Percentiles rank a stretch among this genome's conserved stretches.
Evolutionary conservation across 2,329 filamentous ascomycete species (phyloP).

Genomic region (Aspergillus texensis): DNA sequence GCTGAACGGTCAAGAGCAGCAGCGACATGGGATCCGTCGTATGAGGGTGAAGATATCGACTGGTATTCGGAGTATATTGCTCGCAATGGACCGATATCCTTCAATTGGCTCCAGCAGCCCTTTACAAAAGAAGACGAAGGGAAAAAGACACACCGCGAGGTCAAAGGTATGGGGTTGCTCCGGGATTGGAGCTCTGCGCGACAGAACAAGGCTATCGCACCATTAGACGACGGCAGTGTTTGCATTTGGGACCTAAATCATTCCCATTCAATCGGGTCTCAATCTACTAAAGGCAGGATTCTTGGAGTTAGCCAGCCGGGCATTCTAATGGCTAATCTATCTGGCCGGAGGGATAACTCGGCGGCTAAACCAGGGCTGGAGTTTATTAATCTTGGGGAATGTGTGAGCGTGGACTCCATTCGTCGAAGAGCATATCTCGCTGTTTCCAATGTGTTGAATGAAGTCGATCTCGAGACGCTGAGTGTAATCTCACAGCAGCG

Average conservation of each 20-base stretch:
- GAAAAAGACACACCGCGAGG: slow-evolving; percentile 57
- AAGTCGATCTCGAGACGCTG: slow-evolving; percentile 78
- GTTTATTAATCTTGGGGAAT: slow-evolving; percentile 67
- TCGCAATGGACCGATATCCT: slow-evolving; percentile 70
- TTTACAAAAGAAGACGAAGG: slow-evolving; percentile 36
- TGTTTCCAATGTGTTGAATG: slow-evolving; percentile 73
- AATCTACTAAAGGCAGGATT: slow-evolving; percentile 57
- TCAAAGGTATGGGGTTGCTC: slow-evolving; percentile 72
- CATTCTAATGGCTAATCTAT: slow-evolving; percentile 69
- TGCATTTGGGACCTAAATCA: slow-evolving; percentile 77
- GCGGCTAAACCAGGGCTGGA: slow-evolving; percentile 33
- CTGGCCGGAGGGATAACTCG: slow-evolving; percentile 55
- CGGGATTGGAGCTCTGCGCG: slow-evolving; percentile 55
- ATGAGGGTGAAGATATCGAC: slow-evolving; percentile 69
- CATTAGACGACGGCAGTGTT: slow-evolving; percentile 84
- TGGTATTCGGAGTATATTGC: slow-evolving; percentile 93
- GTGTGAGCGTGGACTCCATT: slow-evolving; percentile 74
- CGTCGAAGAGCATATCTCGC: slow-evolving; percentile 75
- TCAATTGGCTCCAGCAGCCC: slow-evolving; percentile 76
- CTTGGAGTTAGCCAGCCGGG: slow-evolving; percentile 67
- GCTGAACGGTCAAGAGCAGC: slow-evolving; percentile 35
- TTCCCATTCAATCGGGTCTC: slow-evolving; percentile 32
- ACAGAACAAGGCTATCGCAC: slow-evolving; percentile 69
- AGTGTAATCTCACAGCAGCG: slow-evolving; percentile 68
- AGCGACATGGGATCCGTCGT: slow-evolving; percentile 82